phyloP scores from a whole-genome alignment of 148 eudicot species.

The Cornus controversa region DNA sequence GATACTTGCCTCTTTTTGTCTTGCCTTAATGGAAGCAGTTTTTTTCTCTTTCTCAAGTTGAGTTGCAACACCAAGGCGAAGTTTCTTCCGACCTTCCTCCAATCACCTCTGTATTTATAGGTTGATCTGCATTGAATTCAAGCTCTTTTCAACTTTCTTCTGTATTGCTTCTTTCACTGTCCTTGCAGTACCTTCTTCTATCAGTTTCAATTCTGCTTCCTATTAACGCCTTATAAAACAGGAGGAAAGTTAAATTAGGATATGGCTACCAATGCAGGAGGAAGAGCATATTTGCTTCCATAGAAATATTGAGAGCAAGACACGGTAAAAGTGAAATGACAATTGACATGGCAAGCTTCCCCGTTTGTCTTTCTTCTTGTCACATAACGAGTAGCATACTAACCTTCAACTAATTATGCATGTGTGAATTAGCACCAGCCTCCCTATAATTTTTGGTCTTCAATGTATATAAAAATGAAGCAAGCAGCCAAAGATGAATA shows the following conservation, averaged over 20 bases:
- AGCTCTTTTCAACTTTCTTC: constrained; percentile 57
- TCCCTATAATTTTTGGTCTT: too few species aligned
- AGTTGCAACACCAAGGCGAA: constrained; percentile 57
- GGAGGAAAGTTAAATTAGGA: constrained; percentile 19
- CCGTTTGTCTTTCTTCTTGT: constrained; percentile 30
- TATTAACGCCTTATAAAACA: constrained; percentile 57
- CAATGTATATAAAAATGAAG: too few species aligned
- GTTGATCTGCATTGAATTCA: constrained; percentile 56
- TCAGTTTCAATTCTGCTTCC: constrained; percentile 62
- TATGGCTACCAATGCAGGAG: constrained; percentile 5
- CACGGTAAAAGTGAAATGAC: constrained; percentile 21
- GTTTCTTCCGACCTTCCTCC: constrained; percentile 64
- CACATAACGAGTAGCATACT: too few species aligned
- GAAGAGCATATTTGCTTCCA: constrained; percentile 12
- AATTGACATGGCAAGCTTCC: not conserved
- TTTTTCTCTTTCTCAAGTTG: constrained; percentile 74
- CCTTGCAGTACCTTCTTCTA: constrained; percentile 74
- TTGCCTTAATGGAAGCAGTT: constrained; percentile 54
- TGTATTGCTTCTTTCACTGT: constrained; percentile 66
- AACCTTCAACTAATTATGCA: too few species aligned
- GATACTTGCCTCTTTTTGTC: constrained; percentile 60
- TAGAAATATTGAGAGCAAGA: constrained; percentile 13
- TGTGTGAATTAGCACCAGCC: too few species aligned
- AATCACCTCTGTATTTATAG: constrained; percentile 49
- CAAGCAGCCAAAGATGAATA: too few species aligned